Conservation (phyloP, 805 yeast genomes). For the Candida schatavii region DNA sequence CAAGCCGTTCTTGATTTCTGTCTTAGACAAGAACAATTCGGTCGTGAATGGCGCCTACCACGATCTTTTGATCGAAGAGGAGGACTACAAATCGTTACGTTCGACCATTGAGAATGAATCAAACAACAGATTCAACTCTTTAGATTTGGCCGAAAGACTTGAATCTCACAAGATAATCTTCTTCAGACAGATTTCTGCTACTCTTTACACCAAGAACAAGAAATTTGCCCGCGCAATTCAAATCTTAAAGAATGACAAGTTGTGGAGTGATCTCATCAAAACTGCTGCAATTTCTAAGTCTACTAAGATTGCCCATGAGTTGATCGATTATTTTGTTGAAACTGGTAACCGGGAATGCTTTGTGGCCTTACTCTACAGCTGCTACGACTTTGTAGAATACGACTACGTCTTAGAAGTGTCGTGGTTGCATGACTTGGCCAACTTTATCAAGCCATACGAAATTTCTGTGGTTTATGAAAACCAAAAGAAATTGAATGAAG, state of each 20-base stretch:
- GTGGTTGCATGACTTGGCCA: conserved; percentile 84
- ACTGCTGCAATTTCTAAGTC: conserved; percentile 84
- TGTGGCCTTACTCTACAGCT: conserved; percentile 81
- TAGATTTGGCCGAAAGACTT: conserved; percentile 87
- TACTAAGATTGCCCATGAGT: conserved; percentile 81
- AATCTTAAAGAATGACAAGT: conserved; percentile 83
- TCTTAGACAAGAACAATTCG: conserved; percentile 83
- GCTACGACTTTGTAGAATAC: conserved; percentile 73
- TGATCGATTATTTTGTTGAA: conserved; percentile 88
- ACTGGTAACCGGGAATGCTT: conserved; percentile 95
- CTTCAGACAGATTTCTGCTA: conserved; percentile 95
- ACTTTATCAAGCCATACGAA: conserved; percentile 88
- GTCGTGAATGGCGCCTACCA: conserved; percentile 95
- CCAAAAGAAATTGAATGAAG: conserved; percentile 58
- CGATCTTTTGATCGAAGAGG: conserved; percentile 92
- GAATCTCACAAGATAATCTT: conserved; percentile 89
- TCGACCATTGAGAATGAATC: conserved; percentile 74
- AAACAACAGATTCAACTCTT: conserved; percentile 86
- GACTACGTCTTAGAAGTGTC: conserved; percentile 87
- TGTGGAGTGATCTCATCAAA: conserved; percentile 92
- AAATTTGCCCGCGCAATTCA: conserved; percentile 89
- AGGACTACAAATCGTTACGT: conserved; percentile 86
- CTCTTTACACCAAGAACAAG: conserved; percentile 89
- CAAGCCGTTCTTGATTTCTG: conserved; percentile 91
- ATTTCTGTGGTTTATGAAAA: conserved; percentile 83